Evolutionary conservation across 2,329 filamentous ascomycete genomes (phyloP).

Genomic region (Atkinsonella hypoxylon): DNA sequence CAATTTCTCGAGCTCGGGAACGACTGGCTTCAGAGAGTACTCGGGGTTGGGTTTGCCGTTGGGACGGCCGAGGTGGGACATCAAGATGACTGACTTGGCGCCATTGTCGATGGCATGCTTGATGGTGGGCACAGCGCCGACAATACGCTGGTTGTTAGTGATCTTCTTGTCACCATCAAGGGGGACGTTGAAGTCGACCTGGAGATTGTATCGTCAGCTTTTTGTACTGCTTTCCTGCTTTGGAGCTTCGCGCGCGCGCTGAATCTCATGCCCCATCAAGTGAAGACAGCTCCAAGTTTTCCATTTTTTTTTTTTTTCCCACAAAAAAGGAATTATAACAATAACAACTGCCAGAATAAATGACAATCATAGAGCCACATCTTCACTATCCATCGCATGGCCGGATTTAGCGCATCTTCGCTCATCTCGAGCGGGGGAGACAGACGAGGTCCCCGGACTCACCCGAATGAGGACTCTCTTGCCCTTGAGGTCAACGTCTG

Average conservation of each 20-base stretch:
- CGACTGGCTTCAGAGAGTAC: slow-evolving; percentile 89
- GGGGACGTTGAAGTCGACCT: slow-evolving; percentile 99
- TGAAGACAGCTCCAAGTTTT: no score
- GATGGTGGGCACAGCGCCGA: slow-evolving; percentile 88
- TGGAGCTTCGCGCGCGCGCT: no score
- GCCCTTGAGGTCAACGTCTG: slow-evolving; percentile 91
- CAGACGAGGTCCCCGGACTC: slow-evolving; percentile 33
- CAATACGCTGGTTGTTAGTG: slow-evolving; percentile 98
- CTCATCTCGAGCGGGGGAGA: background rate
- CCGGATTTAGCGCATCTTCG: background rate
- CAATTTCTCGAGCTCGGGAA: slow-evolving; percentile 83
- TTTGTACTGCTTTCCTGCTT: background rate
- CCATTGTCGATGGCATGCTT: slow-evolving; percentile 85
- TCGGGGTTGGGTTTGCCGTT: slow-evolving; percentile 83
- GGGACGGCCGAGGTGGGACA: slow-evolving; percentile 96
- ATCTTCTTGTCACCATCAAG: slow-evolving; percentile 87
- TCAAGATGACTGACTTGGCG: slow-evolving; percentile 86
- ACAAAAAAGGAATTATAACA: no score
- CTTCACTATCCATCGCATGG: no score
- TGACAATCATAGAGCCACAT: background rate
- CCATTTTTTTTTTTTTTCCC: slow-evolving; percentile 3
- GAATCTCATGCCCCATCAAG: no score
- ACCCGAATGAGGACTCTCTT: slow-evolving; percentile 97
- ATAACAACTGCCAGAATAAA: no score
- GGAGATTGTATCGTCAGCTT: background rate